Percentiles rank a stretch among this genome's conserved stretches.
Conservation (phyloP, 2,329 filamentous ascomycete genomes). For the Diaporthe sp. region DNA sequence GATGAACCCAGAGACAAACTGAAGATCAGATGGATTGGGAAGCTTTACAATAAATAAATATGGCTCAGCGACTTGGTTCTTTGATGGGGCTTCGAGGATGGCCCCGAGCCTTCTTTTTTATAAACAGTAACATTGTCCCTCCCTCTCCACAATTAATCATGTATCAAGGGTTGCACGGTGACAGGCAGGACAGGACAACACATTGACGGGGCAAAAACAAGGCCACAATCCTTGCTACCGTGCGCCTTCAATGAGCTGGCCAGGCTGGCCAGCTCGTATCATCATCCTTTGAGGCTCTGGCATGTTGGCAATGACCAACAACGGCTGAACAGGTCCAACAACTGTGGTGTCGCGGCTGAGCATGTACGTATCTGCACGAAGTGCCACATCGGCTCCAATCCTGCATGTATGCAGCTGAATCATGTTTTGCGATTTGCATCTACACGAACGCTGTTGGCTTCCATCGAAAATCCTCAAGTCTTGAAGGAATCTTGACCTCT, state of each 20-base stretch:
- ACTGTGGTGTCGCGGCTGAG: constrained; percentile 24
- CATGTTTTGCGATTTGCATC: constrained; percentile 6
- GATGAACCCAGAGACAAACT: constrained; percentile 2
- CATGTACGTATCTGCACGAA: constrained; percentile 15
- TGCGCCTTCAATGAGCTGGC: constrained; percentile 26
- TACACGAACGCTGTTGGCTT: constrained; percentile 1
- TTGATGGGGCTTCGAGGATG: neutral
- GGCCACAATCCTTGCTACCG: constrained; percentile 26
- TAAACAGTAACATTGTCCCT: constrained; percentile 25
- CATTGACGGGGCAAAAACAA: constrained; percentile 28
- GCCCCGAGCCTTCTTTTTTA: constrained; percentile 14
- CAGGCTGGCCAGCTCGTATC: constrained; percentile 29
- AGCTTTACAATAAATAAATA: constrained; percentile 12
- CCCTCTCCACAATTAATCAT: constrained; percentile 31
- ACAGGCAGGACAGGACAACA: constrained; percentile 26
- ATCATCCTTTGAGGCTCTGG: constrained; percentile 8
- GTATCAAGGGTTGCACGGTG: constrained; percentile 26
- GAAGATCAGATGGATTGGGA: constrained; percentile 3
- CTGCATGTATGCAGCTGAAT: constrained; percentile 12
- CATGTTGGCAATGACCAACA: constrained; percentile 11
- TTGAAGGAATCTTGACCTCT: neutral
- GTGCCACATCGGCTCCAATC: neutral
- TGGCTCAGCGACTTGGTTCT: constrained; percentile 14
- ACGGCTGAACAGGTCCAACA: neutral
- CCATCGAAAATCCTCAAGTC: neutral